Conservation (phyloP, 257 asterid genomes). For the Nicotiana noctiflora region DNA sequence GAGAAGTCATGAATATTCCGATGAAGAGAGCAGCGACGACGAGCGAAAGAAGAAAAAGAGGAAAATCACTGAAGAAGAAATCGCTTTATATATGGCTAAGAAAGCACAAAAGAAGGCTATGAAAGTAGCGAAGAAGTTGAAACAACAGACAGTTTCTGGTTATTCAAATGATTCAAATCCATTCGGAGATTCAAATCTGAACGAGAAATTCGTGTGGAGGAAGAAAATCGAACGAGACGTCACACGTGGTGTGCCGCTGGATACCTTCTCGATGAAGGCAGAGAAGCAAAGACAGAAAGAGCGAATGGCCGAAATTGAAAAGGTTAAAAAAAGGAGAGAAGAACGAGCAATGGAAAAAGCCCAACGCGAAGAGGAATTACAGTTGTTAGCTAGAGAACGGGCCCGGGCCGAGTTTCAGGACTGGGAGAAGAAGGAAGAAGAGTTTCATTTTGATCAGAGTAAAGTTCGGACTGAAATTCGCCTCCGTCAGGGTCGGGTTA, state of each 20-base stretch:
- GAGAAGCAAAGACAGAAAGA: slow-evolving; percentile 78
- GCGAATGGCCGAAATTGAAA: slow-evolving; percentile 89
- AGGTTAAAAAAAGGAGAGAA: slow-evolving; percentile 93
- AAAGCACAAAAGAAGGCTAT: slow-evolving; percentile 59
- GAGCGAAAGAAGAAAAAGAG: slow-evolving; percentile 29
- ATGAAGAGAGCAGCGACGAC: slow-evolving; percentile 15
- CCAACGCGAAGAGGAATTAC: slow-evolving; percentile 96
- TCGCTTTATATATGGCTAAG: slow-evolving; percentile 51
- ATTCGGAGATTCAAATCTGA: slow-evolving; percentile 88
- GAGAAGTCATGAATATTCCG: slow-evolving; percentile 21
- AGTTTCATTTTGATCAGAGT: slow-evolving; percentile 98
- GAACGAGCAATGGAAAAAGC: slow-evolving; percentile 97
- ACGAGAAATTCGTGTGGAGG: slow-evolving; percentile 85
- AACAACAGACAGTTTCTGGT: slow-evolving; percentile 51
- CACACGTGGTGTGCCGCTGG: slow-evolving; percentile 65
- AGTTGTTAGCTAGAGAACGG: slow-evolving; percentile 85
- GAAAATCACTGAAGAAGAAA: slow-evolving; percentile 60
- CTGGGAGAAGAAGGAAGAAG: slow-evolving; percentile 99
- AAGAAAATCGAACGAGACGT: slow-evolving; percentile 80
- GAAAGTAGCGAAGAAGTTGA: slow-evolving; percentile 75
- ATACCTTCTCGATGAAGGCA: slow-evolving; percentile 61
- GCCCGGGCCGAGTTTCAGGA: slow-evolving; percentile 97
- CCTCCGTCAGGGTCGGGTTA: slow-evolving; percentile 82
- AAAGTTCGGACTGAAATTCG: slow-evolving; percentile 91
- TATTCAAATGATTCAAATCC: slow-evolving; percentile 92